phyloP scores from a whole-genome alignment of 345 rosid species.

The Brassica incana region DNA sequence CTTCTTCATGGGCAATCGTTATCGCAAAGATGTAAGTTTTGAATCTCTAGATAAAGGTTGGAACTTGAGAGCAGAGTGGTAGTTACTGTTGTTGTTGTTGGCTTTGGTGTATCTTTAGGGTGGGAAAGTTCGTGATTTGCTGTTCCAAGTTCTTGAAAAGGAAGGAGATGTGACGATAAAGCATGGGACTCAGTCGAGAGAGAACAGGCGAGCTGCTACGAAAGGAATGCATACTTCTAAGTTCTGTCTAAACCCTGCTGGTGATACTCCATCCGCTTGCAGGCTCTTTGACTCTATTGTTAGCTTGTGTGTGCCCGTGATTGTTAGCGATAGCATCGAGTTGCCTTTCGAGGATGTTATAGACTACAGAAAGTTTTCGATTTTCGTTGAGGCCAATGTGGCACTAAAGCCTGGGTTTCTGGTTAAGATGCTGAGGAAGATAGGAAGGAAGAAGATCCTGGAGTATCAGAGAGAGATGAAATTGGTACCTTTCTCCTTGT shows the following conservation, averaged over 20 bases:
- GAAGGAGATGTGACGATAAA: slow-evolving; percentile 80
- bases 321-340: slow-evolving; percentile 85
- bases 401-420: slow-evolving; percentile 74
- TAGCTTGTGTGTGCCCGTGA: slow-evolving; percentile 93
- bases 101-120: slow-evolving; percentile 52
- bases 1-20: slow-evolving; percentile 98
- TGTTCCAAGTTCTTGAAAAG: slow-evolving; percentile 79
- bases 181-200: slow-evolving; percentile 96
- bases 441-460: slow-evolving; percentile 54
- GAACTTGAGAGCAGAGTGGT: slow-evolving; percentile 8
- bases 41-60: not conserved
- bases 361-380: slow-evolving; percentile 78
- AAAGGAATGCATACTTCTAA: slow-evolving; percentile 93
- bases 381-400: slow-evolving; percentile 67
- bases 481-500: slow-evolving; percentile 44
- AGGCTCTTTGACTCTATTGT: slow-evolving; percentile 96
- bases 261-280: slow-evolving; percentile 99
- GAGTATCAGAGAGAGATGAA: slow-evolving; percentile 77
- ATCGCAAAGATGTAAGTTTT: slow-evolving; percentile 74
- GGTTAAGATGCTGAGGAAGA: slow-evolving; percentile 58
- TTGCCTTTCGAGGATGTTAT: slow-evolving; percentile 93
- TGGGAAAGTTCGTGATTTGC: slow-evolving; percentile 90
- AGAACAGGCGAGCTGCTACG: slow-evolving; percentile 86
- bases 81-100: slow-evolving; percentile 5
- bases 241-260: slow-evolving; percentile 97